Base-by-base conservation (phyloP, 257 asterid genomes). In the Solanum commersonii region DNA sequence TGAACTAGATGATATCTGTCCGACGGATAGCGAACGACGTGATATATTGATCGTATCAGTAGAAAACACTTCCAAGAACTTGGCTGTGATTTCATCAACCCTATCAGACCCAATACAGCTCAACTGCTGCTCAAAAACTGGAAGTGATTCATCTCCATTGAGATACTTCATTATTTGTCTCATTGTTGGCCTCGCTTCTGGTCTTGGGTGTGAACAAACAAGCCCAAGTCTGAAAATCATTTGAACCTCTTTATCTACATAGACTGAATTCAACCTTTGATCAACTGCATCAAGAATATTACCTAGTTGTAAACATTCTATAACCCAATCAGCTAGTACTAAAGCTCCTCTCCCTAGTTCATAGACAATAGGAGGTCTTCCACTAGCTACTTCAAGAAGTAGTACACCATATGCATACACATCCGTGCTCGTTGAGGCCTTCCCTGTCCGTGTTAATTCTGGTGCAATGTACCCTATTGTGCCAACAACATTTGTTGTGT, bases 391-490 rank as follows among this genome's bases (percentile, higher is more conserved):
- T 88, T 95, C 98, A 15, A 96, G 98, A 25, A 96, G 96, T 89
- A 96, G 68, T 85, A 94, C 93, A 49, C 98, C 98, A 29, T 84
- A 96, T 0, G 95, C 95, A 13, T 91, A 96, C 1, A 96, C 96
- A 29, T 96, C 98, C 0, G 94, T 91, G 82, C 93, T 85, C 7
- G 91, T 89, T 9, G 98, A 95, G 65, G 96, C 94, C 91, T 91
- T 91, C 68, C 98, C 98, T 3, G 92, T 93, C 34, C 92, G 85
- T 3, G 95, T 67, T 46, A 94, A 65, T 79, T 95, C 98, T 0
- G 98, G 98, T 2, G 98, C 98, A 13, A 96, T 87, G 89, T 95
- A 96, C n/a, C 98, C 98, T 68, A 96, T 90, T 1, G 98, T 96
- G n/a, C 98, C 98, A 2, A 96, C 98, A 1, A 96, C 94, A 20